phyloP scores from a whole-genome alignment of 148 eudicot genomes.

The Diospyros kaki region DNA sequence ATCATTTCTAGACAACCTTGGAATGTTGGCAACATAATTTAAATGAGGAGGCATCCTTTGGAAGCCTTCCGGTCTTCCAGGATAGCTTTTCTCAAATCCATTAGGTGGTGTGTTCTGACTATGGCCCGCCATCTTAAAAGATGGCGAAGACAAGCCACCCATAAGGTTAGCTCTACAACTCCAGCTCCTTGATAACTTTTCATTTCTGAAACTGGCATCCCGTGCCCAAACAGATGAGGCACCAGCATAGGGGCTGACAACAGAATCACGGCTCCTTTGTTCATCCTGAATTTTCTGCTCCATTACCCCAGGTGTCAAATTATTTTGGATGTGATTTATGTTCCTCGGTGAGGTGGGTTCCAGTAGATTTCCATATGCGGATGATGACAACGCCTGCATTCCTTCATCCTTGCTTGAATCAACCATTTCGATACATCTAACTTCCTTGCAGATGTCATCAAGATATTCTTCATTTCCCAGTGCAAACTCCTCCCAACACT shows the following conservation, averaged over 20 bases:
- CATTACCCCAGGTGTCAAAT: conserved; percentile 36
- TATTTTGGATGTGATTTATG: conserved; percentile 29
- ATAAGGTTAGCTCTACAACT: conserved; percentile 40
- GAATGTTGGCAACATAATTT: conserved; percentile 36
- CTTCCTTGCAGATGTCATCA: conserved; percentile 69
- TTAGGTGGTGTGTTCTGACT: conserved; percentile 68
- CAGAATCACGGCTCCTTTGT: conserved; percentile 55
- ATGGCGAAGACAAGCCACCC: conserved; percentile 37
- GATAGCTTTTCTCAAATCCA: conserved; percentile 51
- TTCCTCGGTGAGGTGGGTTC: conserved; percentile 24
- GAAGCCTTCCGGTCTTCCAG: conserved; percentile 62
- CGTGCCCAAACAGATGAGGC: conserved; percentile 31
- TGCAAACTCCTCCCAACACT: conserved; percentile 19
- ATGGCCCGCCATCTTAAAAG: conserved; percentile 31
- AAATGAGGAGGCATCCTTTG: conserved; percentile 41
- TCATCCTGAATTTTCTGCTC: conserved; percentile 54
- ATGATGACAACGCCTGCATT: conserved; percentile 20
- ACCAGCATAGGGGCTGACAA: conserved; percentile 40
- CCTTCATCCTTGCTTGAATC: conserved; percentile 39
- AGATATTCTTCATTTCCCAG: conserved; percentile 34
- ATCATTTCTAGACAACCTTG: conserved; percentile 51
- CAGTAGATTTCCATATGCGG: conserved; percentile 18
- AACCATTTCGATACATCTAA: conserved; percentile 70
- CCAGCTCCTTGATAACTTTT: conserved; percentile 38
- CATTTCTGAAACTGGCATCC: conserved; percentile 37